phyloP scores from a whole-genome alignment of 176 grass and related monocot genomes.

The Avena eriantha region DNA sequence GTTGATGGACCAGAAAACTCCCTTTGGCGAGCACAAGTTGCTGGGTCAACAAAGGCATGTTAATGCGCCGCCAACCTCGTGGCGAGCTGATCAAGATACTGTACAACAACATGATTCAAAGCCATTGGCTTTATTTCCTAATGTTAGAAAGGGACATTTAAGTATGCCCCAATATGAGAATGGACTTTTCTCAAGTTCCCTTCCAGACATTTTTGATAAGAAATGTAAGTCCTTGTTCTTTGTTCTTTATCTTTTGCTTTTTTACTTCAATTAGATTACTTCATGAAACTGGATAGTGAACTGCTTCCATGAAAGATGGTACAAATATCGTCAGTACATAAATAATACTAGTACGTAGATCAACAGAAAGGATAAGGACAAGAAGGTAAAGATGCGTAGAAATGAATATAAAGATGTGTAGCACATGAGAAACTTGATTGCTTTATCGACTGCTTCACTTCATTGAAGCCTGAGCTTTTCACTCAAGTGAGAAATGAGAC shows the following conservation, averaged over 20 bases:
- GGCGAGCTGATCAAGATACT: conserved; percentile 53
- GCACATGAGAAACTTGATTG: conserved; percentile 24
- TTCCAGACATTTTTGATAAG: conserved; percentile 81
- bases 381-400: conserved; percentile 8
- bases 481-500: conserved; percentile 11
- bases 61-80: conserved; percentile 47
- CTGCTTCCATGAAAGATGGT: neutral
- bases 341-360: neutral
- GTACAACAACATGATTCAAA: conserved; percentile 44
- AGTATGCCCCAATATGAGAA: conserved; percentile 59
- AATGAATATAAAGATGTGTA: neutral
- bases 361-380: neutral
- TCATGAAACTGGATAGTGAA: conserved; percentile 16
- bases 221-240: conserved; percentile 63
- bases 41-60: conserved; percentile 44
- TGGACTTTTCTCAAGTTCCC: conserved; percentile 76
- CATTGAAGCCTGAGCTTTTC: conserved; percentile 22
- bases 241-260: conserved; percentile 28
- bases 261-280: conserved; percentile 9
- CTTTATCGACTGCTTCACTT: conserved; percentile 19
- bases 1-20: conserved; percentile 62
- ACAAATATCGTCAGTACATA: conserved; percentile 1
- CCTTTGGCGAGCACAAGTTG: conserved; percentile 59
- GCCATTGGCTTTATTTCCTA: conserved; percentile 47
- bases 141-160: conserved; percentile 52